These are phyloP conservation scores for Podospora pseudoanserina DNA, from an alignment of 495 filamentous ascomycete genomes.

Conservation along the genomic window DNA sequence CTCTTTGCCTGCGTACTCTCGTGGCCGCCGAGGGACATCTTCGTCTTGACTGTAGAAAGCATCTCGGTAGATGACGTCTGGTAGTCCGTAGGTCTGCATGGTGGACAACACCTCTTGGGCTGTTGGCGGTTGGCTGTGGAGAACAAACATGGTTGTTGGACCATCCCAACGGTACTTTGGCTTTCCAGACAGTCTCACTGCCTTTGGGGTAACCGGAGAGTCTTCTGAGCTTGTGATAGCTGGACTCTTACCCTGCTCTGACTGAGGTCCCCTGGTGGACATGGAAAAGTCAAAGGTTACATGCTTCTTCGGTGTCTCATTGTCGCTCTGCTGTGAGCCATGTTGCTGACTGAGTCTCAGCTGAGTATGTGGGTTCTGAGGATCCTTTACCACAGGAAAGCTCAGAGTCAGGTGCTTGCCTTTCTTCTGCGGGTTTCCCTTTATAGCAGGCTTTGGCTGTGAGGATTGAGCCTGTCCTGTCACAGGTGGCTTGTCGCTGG, in stretches of 20 bases:
- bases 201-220: neutral
- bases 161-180: conserved; percentile 22
- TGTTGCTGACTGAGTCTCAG: conserved; percentile 66
- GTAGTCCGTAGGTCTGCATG: conserved; percentile 41
- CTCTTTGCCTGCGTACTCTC: conserved; percentile 86
- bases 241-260: neutral
- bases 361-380: conserved; percentile 60
- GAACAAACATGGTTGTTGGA: conserved; percentile 25
- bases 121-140: conserved; percentile 38
- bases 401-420: conserved; percentile 44
- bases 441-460: conserved; percentile 23
- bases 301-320: conserved; percentile 36
- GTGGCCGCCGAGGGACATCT: conserved; percentile 74
- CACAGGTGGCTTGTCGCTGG: conserved; percentile 6
- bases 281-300: conserved; percentile 35
- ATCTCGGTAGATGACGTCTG: conserved; percentile 70
- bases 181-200: neutral
- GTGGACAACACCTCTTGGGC: conserved; percentile 39
- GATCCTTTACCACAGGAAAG: conserved; percentile 79
- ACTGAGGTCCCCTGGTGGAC: conserved; percentile 16
- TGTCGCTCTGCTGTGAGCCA: conserved; percentile 40
- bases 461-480: conserved; percentile 14
- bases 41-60: conserved; percentile 81
- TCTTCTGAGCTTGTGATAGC: conserved; percentile 4
- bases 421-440: conserved; percentile 20